Base-by-base conservation (phyloP, 768 basidiomycete genomes). In the Tricholoma bakamatsutake region DNA sequence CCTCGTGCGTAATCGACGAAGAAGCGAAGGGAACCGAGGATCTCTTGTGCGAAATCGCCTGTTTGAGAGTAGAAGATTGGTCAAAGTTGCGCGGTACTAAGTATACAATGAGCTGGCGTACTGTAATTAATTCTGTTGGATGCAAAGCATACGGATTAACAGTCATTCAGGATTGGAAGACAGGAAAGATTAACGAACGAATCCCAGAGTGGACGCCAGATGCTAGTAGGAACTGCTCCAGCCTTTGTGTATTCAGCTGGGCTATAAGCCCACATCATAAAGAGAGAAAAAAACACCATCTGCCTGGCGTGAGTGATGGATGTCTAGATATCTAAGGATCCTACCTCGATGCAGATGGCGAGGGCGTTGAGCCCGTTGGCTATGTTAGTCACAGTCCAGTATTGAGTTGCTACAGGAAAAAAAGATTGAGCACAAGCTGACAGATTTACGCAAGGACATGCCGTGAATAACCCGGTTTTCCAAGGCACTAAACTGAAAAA, bases 241-340 rank as follows among this genome's bases (percentile, higher is more conserved):
- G 69, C 59, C 28, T 71, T 58, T n/a, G 68, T 65, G 70, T 94
- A 95, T 61, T 93, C 92, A 0, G 71, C 76, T 59, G 77, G 75
- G 9, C 77, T 78, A 66, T 93, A 96, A 0, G 93, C 88, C 88
- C 89, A 94, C 73, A 81, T 79, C 88, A 94, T 94, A 45, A 87
- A 67, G 0, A 67, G 45, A 3, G 90, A 74, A 66, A 94, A 93
- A 64, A 92, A 73, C 45, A 93, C 83, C 92, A 94, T 94, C 88
- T 91, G 59, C 62, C 57, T 56, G 37, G 58, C 24, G 24, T 33
- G 40, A 35, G 52, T 11, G 12, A 28, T n/a, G 27, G 43, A n/a
- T n/a, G 15, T 3, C 35, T 13, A 45, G 15, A 11, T 11, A 43
- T n/a, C 33, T 5, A 0, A 15, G 27, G 11, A 31, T 56, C 68